These are phyloP conservation scores for Capsicum rhomboideum DNA, from an alignment of 257 asterid species.

Conservation along the genomic window DNA sequence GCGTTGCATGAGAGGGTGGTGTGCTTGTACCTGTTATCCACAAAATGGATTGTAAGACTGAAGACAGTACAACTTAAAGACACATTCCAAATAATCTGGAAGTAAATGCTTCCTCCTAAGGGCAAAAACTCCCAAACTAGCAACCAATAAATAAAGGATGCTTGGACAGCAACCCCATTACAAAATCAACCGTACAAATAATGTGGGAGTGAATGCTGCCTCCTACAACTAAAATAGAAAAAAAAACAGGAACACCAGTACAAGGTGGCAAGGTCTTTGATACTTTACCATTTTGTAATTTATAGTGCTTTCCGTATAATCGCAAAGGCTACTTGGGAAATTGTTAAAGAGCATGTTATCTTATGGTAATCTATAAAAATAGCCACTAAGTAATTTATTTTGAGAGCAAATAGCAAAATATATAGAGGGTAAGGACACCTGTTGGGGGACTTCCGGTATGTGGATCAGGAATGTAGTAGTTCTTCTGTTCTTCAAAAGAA, in stretches of 20 bases:
- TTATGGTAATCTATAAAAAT: neutral
- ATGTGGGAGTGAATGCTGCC: neutral
- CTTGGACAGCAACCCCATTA: neutral
- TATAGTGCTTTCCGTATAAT: neutral
- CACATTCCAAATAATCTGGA: neutral
- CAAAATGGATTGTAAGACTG: neutral
- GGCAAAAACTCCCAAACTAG: neutral
- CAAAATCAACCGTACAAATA: neutral
- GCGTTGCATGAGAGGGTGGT: neutral
- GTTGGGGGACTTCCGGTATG: constrained; percentile 33
- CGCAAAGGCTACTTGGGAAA: neutral
- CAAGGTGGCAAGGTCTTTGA: neutral
- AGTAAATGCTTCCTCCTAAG: neutral
- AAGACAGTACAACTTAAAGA: neutral
- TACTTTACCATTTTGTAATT: neutral
- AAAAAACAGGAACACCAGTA: neutral
- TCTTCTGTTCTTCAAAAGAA: constrained; percentile 51
- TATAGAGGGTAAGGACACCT: constrained; percentile 15
- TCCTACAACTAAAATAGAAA: neutral
- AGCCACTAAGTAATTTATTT: too few species aligned
- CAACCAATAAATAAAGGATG: neutral
- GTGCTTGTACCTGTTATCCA: constrained; percentile 32
- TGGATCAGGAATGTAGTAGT: constrained; percentile 54
- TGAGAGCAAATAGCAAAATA: neutral
- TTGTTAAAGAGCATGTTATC: neutral